Base-by-base conservation (phyloP, 2,329 filamentous ascomycete genomes). In the Aspergillus brasiliensis region DNA sequence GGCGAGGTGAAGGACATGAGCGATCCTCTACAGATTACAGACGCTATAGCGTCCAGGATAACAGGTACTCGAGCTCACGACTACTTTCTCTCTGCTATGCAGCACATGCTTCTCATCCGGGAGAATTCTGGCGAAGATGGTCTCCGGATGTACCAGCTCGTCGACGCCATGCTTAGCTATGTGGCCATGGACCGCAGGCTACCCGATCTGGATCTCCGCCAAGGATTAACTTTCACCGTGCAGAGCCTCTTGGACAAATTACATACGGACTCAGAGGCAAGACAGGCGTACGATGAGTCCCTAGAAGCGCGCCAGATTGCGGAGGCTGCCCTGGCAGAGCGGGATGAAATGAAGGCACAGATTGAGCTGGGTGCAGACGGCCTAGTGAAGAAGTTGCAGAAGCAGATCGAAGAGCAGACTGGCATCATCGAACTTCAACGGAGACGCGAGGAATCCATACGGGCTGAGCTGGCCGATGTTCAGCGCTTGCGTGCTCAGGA, bases 101-200 rank as follows among this genome's bases (percentile, higher is more conserved):
- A 99, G 74, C 95, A 99, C 80, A 84, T 99, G 75, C 84, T 99
- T 68, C 84, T 99, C 47, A 96, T 98, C 65, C 87, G 92, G 59
- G 91, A 97, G 71, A 95, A 92, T 65, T 92, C 96, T 69, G 90
- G 90, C 51, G 95, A 98, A 73, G 95, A 99, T 77, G 88, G 92
- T 13, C 79, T 97, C 62, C 88, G 92, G 51, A 95, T 97, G 89
- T 99, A 98, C 79, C 95, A 98, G 80, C 86, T 99, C 27, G 93
- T 98, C 27, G 95, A 99, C 77, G 89, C 91, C n/a, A 98, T 98
- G 92, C 87, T 99, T 66, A 97, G 92, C 77, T 98, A 98, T 77
- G 94, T 99, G 63, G 94, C 94, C 69, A 99, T 99, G 94, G 95
- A 99, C 77, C 87, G 95, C 72, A 86, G 95, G 64, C 78, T 98